Evolutionary conservation across 306 rosid genomes (phyloP).

Genomic region (Ammopiptanthus mongolicus): DNA sequence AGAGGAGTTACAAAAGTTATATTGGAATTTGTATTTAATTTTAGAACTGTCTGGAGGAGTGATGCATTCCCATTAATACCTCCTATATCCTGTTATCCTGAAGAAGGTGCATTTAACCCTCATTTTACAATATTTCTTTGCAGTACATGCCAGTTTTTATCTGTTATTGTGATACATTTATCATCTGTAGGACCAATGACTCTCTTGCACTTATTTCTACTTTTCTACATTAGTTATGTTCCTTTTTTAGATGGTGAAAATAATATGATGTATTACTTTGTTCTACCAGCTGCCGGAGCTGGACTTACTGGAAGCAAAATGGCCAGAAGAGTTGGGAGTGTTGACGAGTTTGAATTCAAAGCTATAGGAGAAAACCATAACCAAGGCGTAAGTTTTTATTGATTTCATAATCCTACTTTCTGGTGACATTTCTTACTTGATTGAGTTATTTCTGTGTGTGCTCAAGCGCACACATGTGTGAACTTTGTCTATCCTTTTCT

Average conservation of each 20-base stretch:
- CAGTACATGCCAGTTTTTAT: background rate
- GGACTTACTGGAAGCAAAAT: constrained; percentile 64
- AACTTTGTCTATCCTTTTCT: constrained; percentile 11
- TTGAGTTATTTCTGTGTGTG: background rate
- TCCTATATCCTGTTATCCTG: constrained; percentile 11
- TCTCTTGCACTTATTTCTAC: background rate
- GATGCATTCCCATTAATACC: background rate
- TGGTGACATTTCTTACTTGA: constrained; percentile 10
- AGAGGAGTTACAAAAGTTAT: background rate
- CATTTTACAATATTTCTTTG: constrained; percentile 6
- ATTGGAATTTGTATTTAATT: constrained; percentile 5
- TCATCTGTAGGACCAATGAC: background rate
- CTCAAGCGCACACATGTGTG: constrained; percentile 7
- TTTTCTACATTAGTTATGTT: background rate
- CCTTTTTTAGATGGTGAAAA: background rate
- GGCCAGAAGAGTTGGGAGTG: constrained; percentile 57
- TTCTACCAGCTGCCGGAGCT: constrained; percentile 55
- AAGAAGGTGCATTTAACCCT: background rate
- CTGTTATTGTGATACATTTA: background rate
- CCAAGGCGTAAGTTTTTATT: constrained; percentile 54
- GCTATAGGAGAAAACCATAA: constrained; percentile 49
- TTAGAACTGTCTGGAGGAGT: constrained; percentile 3
- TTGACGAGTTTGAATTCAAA: constrained; percentile 66
- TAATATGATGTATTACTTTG: constrained; percentile 1
- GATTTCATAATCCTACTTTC: constrained; percentile 20